These are phyloP conservation scores for Citrus reticulata DNA, from an alignment of 345 rosid species.

Conservation along the genomic window DNA sequence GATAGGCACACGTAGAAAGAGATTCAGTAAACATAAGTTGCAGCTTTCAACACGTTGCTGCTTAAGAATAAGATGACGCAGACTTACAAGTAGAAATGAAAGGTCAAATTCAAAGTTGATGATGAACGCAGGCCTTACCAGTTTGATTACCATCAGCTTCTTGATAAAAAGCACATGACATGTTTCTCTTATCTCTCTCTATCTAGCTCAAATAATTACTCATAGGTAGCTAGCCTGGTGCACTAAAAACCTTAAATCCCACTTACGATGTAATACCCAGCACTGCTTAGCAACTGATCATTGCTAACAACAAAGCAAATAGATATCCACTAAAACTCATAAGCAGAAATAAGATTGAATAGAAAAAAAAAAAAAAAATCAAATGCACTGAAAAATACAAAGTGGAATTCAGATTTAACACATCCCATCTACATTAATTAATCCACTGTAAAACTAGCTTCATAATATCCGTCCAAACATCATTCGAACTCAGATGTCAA, in stretches of 20 bases:
- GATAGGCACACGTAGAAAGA: background rate
- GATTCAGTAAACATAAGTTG: background rate
- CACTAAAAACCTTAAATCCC: constrained; percentile 14
- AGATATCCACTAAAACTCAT: constrained; percentile 19
- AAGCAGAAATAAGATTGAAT: background rate
- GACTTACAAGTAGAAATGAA: background rate
- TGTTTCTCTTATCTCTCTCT: background rate
- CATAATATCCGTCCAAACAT: constrained; percentile 15
- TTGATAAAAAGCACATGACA: background rate
- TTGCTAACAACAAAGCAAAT: constrained; percentile 32
- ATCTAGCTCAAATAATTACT: background rate
- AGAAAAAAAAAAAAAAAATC: background rate
- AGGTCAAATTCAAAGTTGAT: background rate
- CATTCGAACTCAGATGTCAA: constrained; percentile 10
- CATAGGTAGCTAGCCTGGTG: constrained; percentile 10
- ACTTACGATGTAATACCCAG: constrained; percentile 1
- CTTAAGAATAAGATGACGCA: background rate
- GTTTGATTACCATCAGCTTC: background rate
- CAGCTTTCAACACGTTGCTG: constrained; percentile 3
- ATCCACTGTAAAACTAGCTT: constrained; percentile 16
- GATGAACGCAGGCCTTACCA: constrained; percentile 2
- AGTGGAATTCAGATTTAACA: background rate
- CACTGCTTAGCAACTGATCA: background rate
- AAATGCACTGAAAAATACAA: constrained; percentile 12
- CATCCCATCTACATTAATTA: constrained; percentile 22